Base-by-base conservation (phyloP, 2,329 filamentous ascomycete species). In the Xylaria hypoxylon region DNA sequence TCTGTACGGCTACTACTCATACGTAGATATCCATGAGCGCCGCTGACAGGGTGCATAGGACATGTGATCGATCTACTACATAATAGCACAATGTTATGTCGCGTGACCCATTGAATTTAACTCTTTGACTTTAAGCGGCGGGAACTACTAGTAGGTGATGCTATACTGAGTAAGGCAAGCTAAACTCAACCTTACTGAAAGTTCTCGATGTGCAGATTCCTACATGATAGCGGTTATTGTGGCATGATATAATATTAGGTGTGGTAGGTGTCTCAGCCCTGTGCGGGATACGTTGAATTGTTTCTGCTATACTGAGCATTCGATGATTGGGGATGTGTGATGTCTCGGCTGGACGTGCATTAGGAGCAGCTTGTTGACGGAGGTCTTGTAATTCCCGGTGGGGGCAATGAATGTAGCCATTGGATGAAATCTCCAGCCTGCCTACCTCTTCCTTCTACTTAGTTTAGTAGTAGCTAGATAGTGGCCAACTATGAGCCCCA, bases 191-290 rank as follows among this genome's bases (percentile, higher is more conserved):
- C 13, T 38, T 38, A 38, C 35, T 55, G 7, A n/a, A 6, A 28
- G 15, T 28, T 28, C 22, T 26, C 26, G 40, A 19, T 57, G 19
- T 42, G 42, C 22, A 26, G 24, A 45, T 61, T 35, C 22, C 31
- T 42, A 56, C 44, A 24, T 50, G 59, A 22, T 35, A 5, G 59
- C 35, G 59, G 42, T 22, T 24, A 48, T 24, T 53, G 24, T 3
- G 2, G 31, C 13, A 8, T 35, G 33, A 35, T 19, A 24, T 33
- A 28, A 33, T n/a, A 55, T 33, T 26, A 50, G 31, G 33, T 17
- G 22, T 11, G 22, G 6, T 17, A n/a, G 13, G 31, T 51, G 44
- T 51, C 50, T 40, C 26, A 62, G 45, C 44, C 44, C 31, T 48
- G 28, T 33, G 52, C 13, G 45, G 45, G 35, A 62, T 5, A 5